phyloP scores from a whole-genome alignment of 495 filamentous ascomycete genomes.

The Penicillium desertorum region DNA sequence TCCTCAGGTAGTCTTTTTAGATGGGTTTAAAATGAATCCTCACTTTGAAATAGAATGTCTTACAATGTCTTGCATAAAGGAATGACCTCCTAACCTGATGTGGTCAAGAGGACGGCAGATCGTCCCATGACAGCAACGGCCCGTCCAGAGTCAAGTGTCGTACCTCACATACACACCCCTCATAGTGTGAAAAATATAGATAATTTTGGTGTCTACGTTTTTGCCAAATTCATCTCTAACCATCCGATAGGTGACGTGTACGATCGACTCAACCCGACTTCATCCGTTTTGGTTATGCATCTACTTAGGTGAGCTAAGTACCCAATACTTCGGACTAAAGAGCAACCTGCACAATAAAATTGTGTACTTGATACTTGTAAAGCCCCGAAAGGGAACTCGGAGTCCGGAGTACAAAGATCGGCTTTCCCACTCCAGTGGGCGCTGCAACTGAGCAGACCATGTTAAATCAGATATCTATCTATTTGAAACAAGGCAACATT shows the following conservation, averaged over 20 bases:
- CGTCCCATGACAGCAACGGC: conserved; percentile 3
- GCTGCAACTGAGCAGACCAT: background rate
- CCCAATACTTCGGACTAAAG: background rate
- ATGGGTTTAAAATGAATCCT: background rate
- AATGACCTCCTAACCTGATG: background rate
- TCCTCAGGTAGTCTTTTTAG: too few relatives aligned
- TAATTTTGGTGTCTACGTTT: background rate
- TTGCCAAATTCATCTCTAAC: background rate
- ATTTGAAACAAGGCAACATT: background rate
- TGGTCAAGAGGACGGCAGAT: background rate
- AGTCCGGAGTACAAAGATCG: background rate
- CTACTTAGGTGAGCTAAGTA: background rate
- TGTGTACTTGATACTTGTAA: background rate
- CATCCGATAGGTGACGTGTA: background rate
- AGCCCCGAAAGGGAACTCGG: too few relatives aligned
- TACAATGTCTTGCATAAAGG: background rate
- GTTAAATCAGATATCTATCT: background rate
- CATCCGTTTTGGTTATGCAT: too few relatives aligned
- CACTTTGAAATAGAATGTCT: background rate
- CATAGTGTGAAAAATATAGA: background rate
- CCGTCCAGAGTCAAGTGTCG: background rate
- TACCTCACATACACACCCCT: background rate
- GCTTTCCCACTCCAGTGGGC: background rate
- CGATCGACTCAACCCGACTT: too few relatives aligned
- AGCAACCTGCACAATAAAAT: background rate